Evolutionary conservation across 495 filamentous ascomycete species (phyloP).

Genomic region (Penicillium lividum): DNA sequence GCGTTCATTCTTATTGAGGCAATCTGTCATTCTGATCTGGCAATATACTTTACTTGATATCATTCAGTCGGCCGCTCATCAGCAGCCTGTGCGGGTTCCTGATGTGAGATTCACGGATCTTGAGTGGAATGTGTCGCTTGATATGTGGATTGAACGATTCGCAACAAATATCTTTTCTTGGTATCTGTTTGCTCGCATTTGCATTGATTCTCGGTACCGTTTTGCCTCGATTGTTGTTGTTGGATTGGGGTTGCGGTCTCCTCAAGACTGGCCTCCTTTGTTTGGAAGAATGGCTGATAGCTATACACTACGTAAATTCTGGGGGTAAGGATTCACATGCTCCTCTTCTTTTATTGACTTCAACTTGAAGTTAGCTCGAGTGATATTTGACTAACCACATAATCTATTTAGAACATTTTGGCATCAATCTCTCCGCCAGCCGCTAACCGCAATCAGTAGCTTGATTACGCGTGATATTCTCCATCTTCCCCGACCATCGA

Average conservation of each 20-base stretch:
- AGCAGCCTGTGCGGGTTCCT: background rate
- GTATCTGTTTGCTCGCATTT: constrained; percentile 15
- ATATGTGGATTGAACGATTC: constrained; percentile 12
- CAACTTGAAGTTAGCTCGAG: too few species aligned
- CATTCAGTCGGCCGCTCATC: background rate
- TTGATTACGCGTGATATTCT: constrained; percentile 31
- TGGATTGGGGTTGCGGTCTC: constrained; percentile 3
- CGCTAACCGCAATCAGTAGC: constrained; percentile 27
- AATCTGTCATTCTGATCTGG: constrained; percentile 20
- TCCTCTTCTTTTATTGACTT: background rate
- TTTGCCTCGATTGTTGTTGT: constrained; percentile 20
- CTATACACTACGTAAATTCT: constrained; percentile 35
- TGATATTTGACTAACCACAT: background rate
- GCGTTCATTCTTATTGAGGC: constrained; percentile 15
- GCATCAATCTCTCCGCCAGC: constrained; percentile 39
- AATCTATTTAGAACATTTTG: constrained; percentile 36
- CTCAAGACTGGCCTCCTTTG: constrained; percentile 32
- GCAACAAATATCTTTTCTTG: constrained; percentile 11
- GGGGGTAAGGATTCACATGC: constrained; percentile 27
- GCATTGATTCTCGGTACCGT: constrained; percentile 20
- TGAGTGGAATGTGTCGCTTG: constrained; percentile 8
- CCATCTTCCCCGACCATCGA: constrained; percentile 26
- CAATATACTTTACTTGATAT: constrained; percentile 22
- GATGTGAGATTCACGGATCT: background rate
- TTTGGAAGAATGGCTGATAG: constrained; percentile 34